phyloP scores from a whole-genome alignment of 192 early-diverging fungal species.

The Kickxella alabastrina region DNA sequence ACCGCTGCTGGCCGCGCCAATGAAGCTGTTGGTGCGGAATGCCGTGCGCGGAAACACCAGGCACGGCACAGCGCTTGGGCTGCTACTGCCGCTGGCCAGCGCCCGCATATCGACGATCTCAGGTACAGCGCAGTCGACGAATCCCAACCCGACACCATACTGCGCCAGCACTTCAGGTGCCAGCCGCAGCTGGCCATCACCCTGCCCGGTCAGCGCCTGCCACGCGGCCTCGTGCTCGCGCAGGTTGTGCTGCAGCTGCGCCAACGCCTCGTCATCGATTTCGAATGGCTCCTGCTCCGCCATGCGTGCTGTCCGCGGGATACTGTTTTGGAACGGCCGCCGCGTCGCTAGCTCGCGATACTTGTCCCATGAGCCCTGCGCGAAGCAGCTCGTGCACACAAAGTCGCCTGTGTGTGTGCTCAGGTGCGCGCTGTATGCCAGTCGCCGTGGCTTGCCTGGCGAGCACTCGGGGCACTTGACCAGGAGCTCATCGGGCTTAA shows the following conservation, averaged over 20 bases:
- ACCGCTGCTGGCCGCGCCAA: constrained; percentile 11
- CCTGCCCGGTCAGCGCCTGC: constrained; percentile 37
- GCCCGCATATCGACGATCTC: constrained; percentile 25
- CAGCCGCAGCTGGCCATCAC: constrained; percentile 30
- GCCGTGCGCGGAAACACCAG: constrained; percentile 53
- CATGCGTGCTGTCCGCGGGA: constrained; percentile 11
- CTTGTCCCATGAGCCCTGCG: constrained; percentile 57
- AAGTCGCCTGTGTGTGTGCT: constrained; percentile 53
- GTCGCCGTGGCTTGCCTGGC: constrained; percentile 48
- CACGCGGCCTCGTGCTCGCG: constrained; percentile 36
- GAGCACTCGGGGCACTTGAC: constrained; percentile 52
- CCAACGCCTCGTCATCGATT: constrained; percentile 27
- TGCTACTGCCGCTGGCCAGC: constrained; percentile 28
- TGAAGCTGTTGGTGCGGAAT: constrained; percentile 52
- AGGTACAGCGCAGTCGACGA: constrained; percentile 23
- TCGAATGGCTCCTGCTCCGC: constrained; percentile 32
- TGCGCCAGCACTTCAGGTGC: constrained; percentile 33
- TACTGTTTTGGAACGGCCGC: constrained; percentile 42
- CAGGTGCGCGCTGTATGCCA: constrained; percentile 56
- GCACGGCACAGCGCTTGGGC: constrained; percentile 26
- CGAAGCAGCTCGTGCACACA: constrained; percentile 56
- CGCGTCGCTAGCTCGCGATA: constrained; percentile 51
- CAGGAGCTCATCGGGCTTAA: constrained; percentile 48
- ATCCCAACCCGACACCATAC: constrained; percentile 55
- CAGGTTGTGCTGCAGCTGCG: constrained; percentile 25